Evolutionary conservation across 345 rosid species (phyloP).

Genomic region (Adansonia digitata): DNA sequence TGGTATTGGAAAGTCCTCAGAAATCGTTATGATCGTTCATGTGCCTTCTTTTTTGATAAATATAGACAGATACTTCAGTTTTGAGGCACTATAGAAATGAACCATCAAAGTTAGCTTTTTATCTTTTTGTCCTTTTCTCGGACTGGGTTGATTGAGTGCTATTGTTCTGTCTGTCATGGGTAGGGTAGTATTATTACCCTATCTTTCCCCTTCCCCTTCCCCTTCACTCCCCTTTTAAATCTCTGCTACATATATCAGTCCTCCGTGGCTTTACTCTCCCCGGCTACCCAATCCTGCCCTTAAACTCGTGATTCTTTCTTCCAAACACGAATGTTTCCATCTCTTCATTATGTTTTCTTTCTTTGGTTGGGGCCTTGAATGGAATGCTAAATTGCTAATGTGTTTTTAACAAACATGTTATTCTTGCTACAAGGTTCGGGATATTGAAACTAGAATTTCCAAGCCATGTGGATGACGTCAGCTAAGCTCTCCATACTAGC

Average conservation of each 20-base stretch:
- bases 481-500: slow-evolving; percentile 33
- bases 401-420: not conserved
- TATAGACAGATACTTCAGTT: not conserved
- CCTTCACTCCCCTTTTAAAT: no score
- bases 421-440: slow-evolving; percentile 56
- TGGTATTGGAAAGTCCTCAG: not conserved
- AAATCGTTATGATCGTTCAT: not conserved
- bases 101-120: not conserved
- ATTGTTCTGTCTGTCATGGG: not conserved
- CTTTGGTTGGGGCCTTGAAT: not conserved
- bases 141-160: not conserved
- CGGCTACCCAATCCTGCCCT: not conserved
- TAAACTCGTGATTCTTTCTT: not conserved
- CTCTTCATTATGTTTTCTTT: not conserved
- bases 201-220: no score
- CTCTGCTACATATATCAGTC: no score
- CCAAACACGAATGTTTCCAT: not conserved
- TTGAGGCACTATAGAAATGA: not conserved
- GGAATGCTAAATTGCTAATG: not conserved
- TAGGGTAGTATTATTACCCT: not conserved
- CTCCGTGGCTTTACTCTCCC: no score
- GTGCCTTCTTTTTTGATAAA: no score
- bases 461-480: slow-evolving; percentile 93
- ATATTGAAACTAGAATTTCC: slow-evolving; percentile 64
- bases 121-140: not conserved